Base-by-base conservation (phyloP, 2,329 filamentous ascomycete genomes). In the Colletotrichum sp. region DNA sequence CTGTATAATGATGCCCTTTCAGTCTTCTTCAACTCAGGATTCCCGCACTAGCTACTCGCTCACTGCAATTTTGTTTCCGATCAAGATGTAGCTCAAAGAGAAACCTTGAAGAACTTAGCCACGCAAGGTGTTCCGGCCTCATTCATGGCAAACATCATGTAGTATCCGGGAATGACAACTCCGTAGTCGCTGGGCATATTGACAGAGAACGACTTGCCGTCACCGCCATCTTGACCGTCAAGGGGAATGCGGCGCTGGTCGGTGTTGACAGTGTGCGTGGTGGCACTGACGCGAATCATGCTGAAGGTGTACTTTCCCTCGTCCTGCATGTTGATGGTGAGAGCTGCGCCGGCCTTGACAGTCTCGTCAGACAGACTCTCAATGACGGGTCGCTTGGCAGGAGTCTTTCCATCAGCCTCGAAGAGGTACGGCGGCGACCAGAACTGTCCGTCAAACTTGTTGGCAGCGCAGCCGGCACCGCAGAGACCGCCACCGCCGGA, bases 401-500 rank as follows among this genome's bases (percentile, higher is more conserved):
- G 77, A 5, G 79, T 79, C 16, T 80, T 78, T 8, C 88, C 89
- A 48, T 87, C 59, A 6, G 68, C 52, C 22, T 86, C 87, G 72
- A 90, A 87, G 0, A 92, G 87, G 75, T 92, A 92, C 0, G 88
- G 86, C 1, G 91, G 91, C 6, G 84, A 86, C 80, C 87, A 92
- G 67, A 92, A 87, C 80, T 92, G 87, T 4, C 81, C 89, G 75
- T 92, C 88, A 36, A 85, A 86, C 77, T 92, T 90, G 71, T 92
- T 81, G 69, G 84, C 87, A 72, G 82, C 82, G 73, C 81, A 84
- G 55, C 85, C 82, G 27, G 78, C 86, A 61, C 80, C 80, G 78
- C 90, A 92, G 5, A 92, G 84, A 4, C 90, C 90, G 11, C 90
- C 88, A 16, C 90, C 90, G 12, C 85, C 89, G 22, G 81, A 87